Conservation (phyloP, 176 grass and related monocot species). For the Lolium perenne region DNA sequence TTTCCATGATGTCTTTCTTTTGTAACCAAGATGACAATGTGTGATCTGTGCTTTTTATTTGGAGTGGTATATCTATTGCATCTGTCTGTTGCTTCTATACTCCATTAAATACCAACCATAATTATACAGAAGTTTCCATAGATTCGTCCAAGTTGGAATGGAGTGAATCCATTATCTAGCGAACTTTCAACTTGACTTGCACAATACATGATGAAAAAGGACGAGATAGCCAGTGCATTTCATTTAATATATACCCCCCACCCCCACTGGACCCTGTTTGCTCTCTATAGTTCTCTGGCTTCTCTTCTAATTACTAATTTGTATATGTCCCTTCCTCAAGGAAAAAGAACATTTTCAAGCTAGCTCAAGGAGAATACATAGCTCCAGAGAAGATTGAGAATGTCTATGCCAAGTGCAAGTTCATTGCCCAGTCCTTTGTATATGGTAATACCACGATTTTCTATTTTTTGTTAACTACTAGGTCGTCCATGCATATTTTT, state of each 20-base stretch:
- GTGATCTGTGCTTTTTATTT: not conserved
- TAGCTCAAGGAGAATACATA: conserved; percentile 98
- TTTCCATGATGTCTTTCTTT: conserved; percentile 15
- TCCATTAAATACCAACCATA: not conserved
- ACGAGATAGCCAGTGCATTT: not conserved
- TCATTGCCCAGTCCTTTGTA: conserved; percentile 91
- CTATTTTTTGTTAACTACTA: conserved; percentile 1
- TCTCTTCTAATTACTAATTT: conserved; percentile 29
- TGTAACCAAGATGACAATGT: not conserved
- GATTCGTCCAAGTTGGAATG: not conserved
- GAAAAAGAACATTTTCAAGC: conserved; percentile 99
- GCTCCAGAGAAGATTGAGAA: conserved; percentile 98
- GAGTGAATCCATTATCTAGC: not conserved
- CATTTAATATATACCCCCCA: not conserved
- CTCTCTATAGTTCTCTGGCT: not conserved
- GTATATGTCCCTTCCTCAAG: conserved; percentile 47
- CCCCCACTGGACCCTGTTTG: conserved; percentile 3
- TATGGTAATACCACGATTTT: conserved; percentile 65
- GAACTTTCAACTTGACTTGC: conserved; percentile 7
- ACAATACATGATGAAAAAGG: conserved; percentile 13
- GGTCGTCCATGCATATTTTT: conserved; percentile 18
- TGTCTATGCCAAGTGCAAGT: conserved; percentile 96
- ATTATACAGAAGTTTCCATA: not conserved
- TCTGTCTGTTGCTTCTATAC: not conserved
- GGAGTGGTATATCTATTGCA: not conserved